These are phyloP conservation scores for Aphanomyces euteiches DNA, from an alignment of 352 stramenopile species.

Conservation along the genomic window DNA sequence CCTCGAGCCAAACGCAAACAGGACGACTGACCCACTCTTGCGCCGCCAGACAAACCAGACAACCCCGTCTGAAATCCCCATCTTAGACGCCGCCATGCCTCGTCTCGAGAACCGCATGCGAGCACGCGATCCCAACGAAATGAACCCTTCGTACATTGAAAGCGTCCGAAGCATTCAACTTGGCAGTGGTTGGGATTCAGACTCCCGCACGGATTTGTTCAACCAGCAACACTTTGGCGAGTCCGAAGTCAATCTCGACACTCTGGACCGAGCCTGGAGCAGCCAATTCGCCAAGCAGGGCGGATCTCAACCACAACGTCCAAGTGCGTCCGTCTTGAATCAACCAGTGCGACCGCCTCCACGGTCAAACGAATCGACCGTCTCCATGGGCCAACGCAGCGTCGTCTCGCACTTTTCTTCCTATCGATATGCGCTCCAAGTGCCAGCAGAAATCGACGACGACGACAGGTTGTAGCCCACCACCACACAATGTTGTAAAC, in stretches of 20 bases:
- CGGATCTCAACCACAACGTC: background rate
- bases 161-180: slow-evolving; percentile 24
- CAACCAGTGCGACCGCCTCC: too few species aligned
- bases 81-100: background rate
- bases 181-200: slow-evolving; percentile 12
- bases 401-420: background rate
- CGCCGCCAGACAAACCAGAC: background rate
- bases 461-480: too few species aligned
- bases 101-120: slow-evolving; percentile 24
- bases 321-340: background rate
- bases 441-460: background rate
- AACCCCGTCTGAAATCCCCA: background rate
- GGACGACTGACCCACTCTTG: background rate
- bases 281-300: slow-evolving; percentile 5
- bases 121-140: background rate
- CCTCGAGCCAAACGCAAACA: background rate
- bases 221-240: slow-evolving; percentile 24
- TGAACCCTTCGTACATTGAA: slow-evolving; percentile 21
- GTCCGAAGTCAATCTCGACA: slow-evolving; percentile 23
- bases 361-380: too few species aligned
- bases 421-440: slow-evolving; percentile 13
- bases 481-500: too few species aligned
- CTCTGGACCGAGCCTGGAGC: slow-evolving; percentile 19
- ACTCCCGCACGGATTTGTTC: slow-evolving; percentile 22
- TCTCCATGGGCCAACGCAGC: background rate